Evolutionary conservation across 805 yeast species (phyloP).

Genomic region (Yarrowia divulgata): DNA sequence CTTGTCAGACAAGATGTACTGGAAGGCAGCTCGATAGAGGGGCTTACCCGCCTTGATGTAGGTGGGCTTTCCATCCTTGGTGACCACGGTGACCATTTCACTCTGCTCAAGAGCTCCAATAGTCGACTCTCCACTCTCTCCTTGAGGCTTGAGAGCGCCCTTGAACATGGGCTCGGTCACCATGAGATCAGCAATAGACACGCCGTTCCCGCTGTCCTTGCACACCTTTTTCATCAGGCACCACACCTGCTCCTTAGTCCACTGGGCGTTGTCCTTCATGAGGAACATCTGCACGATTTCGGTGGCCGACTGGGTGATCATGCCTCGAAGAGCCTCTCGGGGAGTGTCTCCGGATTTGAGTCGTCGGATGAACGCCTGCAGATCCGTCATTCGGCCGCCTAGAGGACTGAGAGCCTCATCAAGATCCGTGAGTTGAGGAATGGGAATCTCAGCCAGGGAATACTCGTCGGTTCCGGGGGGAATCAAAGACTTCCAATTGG

Average conservation of each 20-base stretch:
- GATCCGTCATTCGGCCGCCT: constrained; percentile 94
- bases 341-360: constrained; percentile 88
- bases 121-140: constrained; percentile 56
- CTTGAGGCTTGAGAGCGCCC: constrained; percentile 44
- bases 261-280: constrained; percentile 53
- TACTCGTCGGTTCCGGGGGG: constrained; percentile 40
- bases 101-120: constrained; percentile 77
- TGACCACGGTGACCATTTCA: constrained; percentile 73
- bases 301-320: constrained; percentile 84
- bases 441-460: constrained; percentile 28
- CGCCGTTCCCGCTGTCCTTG: constrained; percentile 38
- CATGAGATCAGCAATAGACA: constrained; percentile 44
- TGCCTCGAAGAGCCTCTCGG: constrained; percentile 72
- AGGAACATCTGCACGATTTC: constrained; percentile 84
- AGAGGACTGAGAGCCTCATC: constrained; percentile 71
- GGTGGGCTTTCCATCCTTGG: constrained; percentile 76
- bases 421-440: constrained; percentile 51
- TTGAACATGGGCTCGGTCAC: constrained; percentile 49
- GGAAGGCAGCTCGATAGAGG: constrained; percentile 79
- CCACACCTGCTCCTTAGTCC: constrained; percentile 90
- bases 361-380: constrained; percentile 88
- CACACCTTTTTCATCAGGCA: constrained; percentile 67
- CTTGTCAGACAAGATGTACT: constrained; percentile 64
- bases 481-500: constrained; percentile 10
- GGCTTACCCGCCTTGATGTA: constrained; percentile 84